Evolutionary conservation across 352 stramenopile genomes (phyloP).

Genomic region (Phytophthora citricola): DNA sequence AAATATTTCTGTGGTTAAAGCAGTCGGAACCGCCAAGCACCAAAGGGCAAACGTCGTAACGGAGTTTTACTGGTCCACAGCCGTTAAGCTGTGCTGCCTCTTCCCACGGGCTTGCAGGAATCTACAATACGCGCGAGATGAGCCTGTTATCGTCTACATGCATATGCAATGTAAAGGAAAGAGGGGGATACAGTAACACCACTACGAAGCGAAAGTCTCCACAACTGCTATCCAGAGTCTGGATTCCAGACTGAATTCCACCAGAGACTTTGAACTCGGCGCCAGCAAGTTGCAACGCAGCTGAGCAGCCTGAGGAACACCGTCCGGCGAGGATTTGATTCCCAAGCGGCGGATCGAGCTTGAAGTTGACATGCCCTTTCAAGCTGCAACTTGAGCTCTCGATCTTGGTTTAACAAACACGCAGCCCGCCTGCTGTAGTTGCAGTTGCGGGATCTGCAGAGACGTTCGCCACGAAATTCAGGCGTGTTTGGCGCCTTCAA

Average conservation of each 20-base stretch:
- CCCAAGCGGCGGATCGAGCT: conserved; percentile 1
- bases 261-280: too few relatives aligned
- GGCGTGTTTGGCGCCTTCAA: conserved; percentile 15
- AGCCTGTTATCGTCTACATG: too few relatives aligned
- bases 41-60: background rate
- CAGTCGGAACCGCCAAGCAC: too few relatives aligned
- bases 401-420: conserved; percentile 1
- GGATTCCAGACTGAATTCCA: too few relatives aligned
- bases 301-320: background rate
- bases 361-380: background rate
- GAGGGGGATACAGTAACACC: too few relatives aligned
- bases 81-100: background rate
- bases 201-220: too few relatives aligned
- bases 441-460: conserved; percentile 11
- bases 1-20: too few relatives aligned
- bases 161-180: background rate
- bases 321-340: conserved; percentile 8
- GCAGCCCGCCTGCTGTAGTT: conserved; percentile 2
- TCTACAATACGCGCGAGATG: background rate
- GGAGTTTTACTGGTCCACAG: background rate
- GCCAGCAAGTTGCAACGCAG: background rate
- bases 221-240: too few relatives aligned
- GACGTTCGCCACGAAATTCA: conserved; percentile 4
- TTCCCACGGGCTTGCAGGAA: background rate
- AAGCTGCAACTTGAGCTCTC: background rate